These are phyloP conservation scores for Rhazya stricta DNA, from an alignment of 257 asterid genomes.

Conservation along the genomic window DNA sequence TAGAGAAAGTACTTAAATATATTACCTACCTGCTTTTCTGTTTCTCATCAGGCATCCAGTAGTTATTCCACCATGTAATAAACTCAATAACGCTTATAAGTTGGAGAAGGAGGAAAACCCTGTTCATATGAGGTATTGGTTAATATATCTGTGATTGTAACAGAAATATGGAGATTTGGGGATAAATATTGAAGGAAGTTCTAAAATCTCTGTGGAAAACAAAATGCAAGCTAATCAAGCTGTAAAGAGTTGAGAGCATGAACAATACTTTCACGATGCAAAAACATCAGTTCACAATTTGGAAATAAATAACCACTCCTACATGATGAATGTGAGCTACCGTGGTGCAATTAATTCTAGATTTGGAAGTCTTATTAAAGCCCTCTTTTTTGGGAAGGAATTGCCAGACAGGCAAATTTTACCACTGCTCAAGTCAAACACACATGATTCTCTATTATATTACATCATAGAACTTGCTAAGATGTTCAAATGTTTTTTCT, in stretches of 20 bases:
- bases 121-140: slow-evolving; percentile 24
- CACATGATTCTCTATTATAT: too few relatives aligned
- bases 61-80: slow-evolving; percentile 89
- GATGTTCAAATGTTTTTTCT: background rate
- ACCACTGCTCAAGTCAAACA: background rate
- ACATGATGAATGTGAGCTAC: background rate
- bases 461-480: background rate
- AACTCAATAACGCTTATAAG: slow-evolving; percentile 83
- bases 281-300: background rate
- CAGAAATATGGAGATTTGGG: background rate
- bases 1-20: background rate
- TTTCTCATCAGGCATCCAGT: slow-evolving; percentile 78
- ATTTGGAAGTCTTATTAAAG: background rate
- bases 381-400: background rate
- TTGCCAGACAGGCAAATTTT: background rate
- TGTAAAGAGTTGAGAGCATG: background rate
- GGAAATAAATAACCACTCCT: background rate
- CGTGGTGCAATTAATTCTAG: background rate
- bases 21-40: slow-evolving; percentile 46
- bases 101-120: slow-evolving; percentile 78
- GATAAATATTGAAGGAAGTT: background rate
- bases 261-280: background rate
- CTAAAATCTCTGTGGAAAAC: background rate
- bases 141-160: background rate
- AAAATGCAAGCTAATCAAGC: background rate